These are phyloP conservation scores for Oryza glumipatula DNA, from an alignment of 176 grass and related monocot genomes.

Conservation along the genomic window DNA sequence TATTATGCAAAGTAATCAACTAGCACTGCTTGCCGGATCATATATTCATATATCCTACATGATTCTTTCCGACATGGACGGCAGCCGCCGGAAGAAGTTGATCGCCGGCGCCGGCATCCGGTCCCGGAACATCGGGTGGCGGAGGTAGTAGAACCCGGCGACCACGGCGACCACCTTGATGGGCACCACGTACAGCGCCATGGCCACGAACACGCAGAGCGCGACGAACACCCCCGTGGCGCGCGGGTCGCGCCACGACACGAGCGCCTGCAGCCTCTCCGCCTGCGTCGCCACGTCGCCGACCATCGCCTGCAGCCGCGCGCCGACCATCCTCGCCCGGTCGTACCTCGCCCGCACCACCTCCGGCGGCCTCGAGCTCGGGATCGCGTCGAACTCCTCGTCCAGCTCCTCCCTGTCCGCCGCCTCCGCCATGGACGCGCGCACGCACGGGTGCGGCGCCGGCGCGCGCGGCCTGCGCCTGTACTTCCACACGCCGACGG, in stretches of 20 bases:
- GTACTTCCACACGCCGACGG: slow-evolving; percentile 67
- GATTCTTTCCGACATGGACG: slow-evolving; percentile 78
- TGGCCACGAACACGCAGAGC: slow-evolving; percentile 60
- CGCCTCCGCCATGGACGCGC: slow-evolving; percentile 73
- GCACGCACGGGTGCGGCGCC: slow-evolving; percentile 62
- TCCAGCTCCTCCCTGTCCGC: slow-evolving; percentile 81
- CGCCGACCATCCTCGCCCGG: slow-evolving; percentile 59
- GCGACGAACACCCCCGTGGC: slow-evolving; percentile 84
- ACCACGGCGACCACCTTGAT: slow-evolving; percentile 59
- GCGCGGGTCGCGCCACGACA: slow-evolving; percentile 84
- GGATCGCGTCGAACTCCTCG: slow-evolving; percentile 87
- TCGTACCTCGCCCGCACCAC: slow-evolving; percentile 77
- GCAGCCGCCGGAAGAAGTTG: slow-evolving; percentile 87
- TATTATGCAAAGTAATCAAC: neutral
- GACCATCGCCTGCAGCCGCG: slow-evolving; percentile 78
- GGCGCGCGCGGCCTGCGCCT: slow-evolving; percentile 47
- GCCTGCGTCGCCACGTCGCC: slow-evolving; percentile 86
- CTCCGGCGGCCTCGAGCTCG: slow-evolving; percentile 60
- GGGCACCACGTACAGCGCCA: slow-evolving; percentile 72
- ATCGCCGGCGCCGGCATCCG: slow-evolving; percentile 58
- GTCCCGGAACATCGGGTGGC: slow-evolving; percentile 88
- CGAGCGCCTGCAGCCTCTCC: slow-evolving; percentile 86
- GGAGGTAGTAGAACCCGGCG: slow-evolving; percentile 72
- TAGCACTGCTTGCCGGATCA: neutral
- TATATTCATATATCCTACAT: slow-evolving; percentile 39